These are phyloP conservation scores for Stachybotrys echinatus DNA, from an alignment of 2,329 filamentous ascomycete species.

Conservation along the genomic window DNA sequence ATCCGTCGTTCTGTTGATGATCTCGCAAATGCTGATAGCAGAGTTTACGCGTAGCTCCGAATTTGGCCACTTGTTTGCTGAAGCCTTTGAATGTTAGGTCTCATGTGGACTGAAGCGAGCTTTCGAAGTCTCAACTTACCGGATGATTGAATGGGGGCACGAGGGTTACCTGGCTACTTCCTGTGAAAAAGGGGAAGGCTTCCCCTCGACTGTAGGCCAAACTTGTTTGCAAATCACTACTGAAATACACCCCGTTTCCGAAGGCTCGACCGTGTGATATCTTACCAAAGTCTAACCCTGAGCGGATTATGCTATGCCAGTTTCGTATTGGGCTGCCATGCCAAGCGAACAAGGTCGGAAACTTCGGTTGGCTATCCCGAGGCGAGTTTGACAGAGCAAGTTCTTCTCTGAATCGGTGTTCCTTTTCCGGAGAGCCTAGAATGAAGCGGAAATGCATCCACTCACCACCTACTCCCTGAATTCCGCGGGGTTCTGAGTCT, in stretches of 20 bases:
- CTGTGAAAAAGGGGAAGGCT: no score
- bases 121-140: no score
- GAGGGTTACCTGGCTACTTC: no score
- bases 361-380: slow-evolving; percentile 23
- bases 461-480: slow-evolving; percentile 53
- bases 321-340: slow-evolving; percentile 74
- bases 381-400: slow-evolving; percentile 39
- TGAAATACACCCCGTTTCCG: slow-evolving; percentile 81
- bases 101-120: no score
- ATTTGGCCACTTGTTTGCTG: slow-evolving; percentile 60
- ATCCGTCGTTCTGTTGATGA: slow-evolving; percentile 65
- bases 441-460: slow-evolving; percentile 84
- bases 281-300: slow-evolving; percentile 69
- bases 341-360: slow-evolving; percentile 78
- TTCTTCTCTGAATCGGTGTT: slow-evolving; percentile 65
- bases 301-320: slow-evolving; percentile 86
- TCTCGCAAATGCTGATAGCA: slow-evolving; percentile 75
- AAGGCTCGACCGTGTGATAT: slow-evolving; percentile 60
- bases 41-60: slow-evolving; percentile 55
- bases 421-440: slow-evolving; percentile 84
- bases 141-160: no score
- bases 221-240: slow-evolving; percentile 23
- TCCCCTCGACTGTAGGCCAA: slow-evolving; percentile 4
- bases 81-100: no score
- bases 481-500: slow-evolving; percentile 31